Conservation (phyloP, 345 rosid species). For the Dipteronia dyeriana region DNA sequence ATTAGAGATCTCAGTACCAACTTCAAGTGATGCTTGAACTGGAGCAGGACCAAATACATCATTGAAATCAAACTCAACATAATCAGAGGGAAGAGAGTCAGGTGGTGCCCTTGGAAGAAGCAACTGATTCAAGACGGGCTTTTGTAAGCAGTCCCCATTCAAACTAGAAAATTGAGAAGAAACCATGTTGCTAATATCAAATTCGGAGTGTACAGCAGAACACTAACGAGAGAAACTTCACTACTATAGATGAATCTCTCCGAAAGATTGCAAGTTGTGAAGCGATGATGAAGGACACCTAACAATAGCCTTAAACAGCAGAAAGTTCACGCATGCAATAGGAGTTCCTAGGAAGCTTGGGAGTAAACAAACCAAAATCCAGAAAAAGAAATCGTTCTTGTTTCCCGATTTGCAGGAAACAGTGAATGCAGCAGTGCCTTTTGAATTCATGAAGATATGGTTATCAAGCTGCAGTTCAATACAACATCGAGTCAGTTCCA, state of each 20-base stretch:
- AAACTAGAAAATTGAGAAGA: slow-evolving; percentile 36
- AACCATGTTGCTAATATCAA: slow-evolving; percentile 26
- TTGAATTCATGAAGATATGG: slow-evolving; percentile 53
- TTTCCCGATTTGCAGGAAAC: slow-evolving; percentile 70
- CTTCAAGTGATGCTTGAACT: slow-evolving; percentile 34
- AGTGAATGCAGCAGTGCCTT: slow-evolving; percentile 43
- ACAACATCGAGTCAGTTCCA: not conserved
- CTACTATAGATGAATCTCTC: slow-evolving; percentile 18
- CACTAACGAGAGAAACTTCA: slow-evolving; percentile 4
- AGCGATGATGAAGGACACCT: slow-evolving; percentile 29
- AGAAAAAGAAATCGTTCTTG: slow-evolving; percentile 46
- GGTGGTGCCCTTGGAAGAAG: slow-evolving; percentile 41
- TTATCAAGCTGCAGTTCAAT: slow-evolving; percentile 25
- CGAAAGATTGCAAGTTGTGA: slow-evolving; percentile 13
- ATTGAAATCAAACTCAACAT: slow-evolving; percentile 49
- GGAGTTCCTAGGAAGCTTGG: slow-evolving; percentile 43
- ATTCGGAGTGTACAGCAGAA: not conserved
- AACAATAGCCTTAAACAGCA: slow-evolving; percentile 39
- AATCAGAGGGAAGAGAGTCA: slow-evolving; percentile 35
- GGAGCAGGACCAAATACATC: slow-evolving; percentile 59
- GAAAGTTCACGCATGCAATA: slow-evolving; percentile 33
- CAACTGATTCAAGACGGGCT: slow-evolving; percentile 30
- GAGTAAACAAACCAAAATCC: slow-evolving; percentile 51
- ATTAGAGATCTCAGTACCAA: slow-evolving; percentile 17
- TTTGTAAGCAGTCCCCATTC: slow-evolving; percentile 21